Percentiles rank a stretch among this genome's conserved stretches.
phyloP scores from a whole-genome alignment of 768 basidiomycete genomes.

The Amanita phalloides region DNA sequence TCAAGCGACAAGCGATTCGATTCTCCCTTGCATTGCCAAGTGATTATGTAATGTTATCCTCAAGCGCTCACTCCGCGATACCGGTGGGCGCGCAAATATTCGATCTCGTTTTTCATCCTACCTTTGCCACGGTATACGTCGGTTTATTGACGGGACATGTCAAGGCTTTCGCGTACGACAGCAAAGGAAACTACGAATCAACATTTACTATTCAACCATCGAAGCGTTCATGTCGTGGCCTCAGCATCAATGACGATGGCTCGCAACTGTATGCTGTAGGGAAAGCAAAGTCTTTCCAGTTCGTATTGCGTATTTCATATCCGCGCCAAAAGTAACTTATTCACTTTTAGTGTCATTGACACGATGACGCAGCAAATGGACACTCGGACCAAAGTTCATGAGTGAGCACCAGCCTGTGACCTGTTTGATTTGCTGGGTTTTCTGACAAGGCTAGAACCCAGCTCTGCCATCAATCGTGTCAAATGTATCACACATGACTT shows the following conservation, averaged over 20 bases:
- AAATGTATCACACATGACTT: slow-evolving; percentile 60
- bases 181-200: slow-evolving; percentile 46
- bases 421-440: not conserved
- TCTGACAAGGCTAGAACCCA: slow-evolving; percentile 29
- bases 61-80: slow-evolving; percentile 34
- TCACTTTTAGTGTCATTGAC: slow-evolving; percentile 47
- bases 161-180: slow-evolving; percentile 73
- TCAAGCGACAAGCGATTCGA: no score
- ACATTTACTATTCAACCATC: slow-evolving; percentile 62
- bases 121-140: slow-evolving; percentile 55
- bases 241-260: slow-evolving; percentile 62
- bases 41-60: not conserved
- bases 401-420: slow-evolving; percentile 34
- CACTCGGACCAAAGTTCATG: slow-evolving; percentile 46
- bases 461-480: slow-evolving; percentile 81
- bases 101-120: slow-evolving; percentile 83
- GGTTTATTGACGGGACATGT: slow-evolving; percentile 77
- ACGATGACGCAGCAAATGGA: slow-evolving; percentile 43
- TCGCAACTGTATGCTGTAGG: slow-evolving; percentile 65
- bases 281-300: slow-evolving; percentile 76
- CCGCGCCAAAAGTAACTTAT: not conserved
- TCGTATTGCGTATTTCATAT: slow-evolving; percentile 19
- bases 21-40: no score
- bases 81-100: slow-evolving; percentile 72
- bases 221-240: slow-evolving; percentile 73